phyloP scores from a whole-genome alignment of 192 early-diverging fungal species.

The Oehlia diaphana region DNA sequence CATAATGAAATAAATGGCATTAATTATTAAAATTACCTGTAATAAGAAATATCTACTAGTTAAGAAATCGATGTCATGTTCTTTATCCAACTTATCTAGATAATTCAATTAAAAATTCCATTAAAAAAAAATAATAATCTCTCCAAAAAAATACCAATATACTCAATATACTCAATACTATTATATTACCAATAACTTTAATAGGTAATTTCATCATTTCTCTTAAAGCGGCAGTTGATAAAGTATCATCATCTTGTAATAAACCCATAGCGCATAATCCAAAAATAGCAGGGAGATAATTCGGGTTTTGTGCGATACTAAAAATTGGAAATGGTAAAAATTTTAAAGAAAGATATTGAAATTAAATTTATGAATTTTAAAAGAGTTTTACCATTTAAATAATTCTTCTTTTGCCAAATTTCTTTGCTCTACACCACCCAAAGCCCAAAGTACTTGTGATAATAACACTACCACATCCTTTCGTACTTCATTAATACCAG shows the following conservation, averaged over 20 bases:
- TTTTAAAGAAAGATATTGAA: neutral
- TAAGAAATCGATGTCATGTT: conserved; percentile 17
- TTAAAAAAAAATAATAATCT: no score
- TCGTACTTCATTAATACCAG: conserved; percentile 47
- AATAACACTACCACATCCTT: conserved; percentile 73
- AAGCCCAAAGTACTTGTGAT: conserved; percentile 87
- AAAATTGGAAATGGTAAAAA: neutral
- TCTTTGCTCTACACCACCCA: conserved; percentile 77
- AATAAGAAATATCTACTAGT: conserved; percentile 17
- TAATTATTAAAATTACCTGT: conserved; percentile 30
- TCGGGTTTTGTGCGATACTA: conserved; percentile 56
- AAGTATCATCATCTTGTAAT: conserved; percentile 56
- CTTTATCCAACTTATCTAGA: conserved; percentile 33
- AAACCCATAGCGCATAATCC: conserved; percentile 70
- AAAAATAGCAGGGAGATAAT: conserved; percentile 65
- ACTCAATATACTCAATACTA: neutral
- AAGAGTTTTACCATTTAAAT: conserved; percentile 55
- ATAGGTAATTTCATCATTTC: conserved; percentile 66
- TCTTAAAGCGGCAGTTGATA: conserved; percentile 63
- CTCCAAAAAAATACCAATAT: no score
- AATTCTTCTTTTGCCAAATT: conserved; percentile 79
- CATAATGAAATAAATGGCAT: no score
- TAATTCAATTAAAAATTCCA: conserved; percentile 21
- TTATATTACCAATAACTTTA: conserved; percentile 37
- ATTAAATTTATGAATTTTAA: no score